A percentile compares a stretch with the other conserved stretches of the same genome.
phyloP scores from a whole-genome alignment of 2,329 filamentous ascomycete species.

The Aspergillus terreus region DNA sequence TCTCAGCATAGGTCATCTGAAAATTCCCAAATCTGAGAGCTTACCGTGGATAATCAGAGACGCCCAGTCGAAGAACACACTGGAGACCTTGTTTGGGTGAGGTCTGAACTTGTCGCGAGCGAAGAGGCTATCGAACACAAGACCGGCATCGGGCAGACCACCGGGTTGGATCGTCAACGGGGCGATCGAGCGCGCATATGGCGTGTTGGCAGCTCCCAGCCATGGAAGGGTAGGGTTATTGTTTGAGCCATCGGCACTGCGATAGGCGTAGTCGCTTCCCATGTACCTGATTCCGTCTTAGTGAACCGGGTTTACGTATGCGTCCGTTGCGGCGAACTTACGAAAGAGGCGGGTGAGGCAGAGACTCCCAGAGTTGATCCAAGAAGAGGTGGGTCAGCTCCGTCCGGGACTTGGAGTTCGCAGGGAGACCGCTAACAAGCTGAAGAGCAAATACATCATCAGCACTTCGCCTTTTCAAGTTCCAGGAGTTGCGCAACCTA shows the following conservation, averaged over 20 bases:
- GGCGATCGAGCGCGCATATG: slow-evolving; percentile 63
- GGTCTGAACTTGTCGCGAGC: slow-evolving; percentile 40
- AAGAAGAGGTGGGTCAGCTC: slow-evolving; percentile 66
- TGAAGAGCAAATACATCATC: slow-evolving; percentile 23
- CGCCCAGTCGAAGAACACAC: slow-evolving; percentile 69
- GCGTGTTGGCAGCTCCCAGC: slow-evolving; percentile 63
- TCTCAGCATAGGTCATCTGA: background rate
- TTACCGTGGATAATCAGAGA: slow-evolving; percentile 68
- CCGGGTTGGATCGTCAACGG: slow-evolving; percentile 58
- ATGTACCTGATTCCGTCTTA: slow-evolving; percentile 33
- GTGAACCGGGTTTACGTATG: background rate
- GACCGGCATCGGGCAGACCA: slow-evolving; percentile 63
- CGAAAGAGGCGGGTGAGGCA: slow-evolving; percentile 69
- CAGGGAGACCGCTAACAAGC: slow-evolving; percentile 63
- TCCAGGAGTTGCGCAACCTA: slow-evolving; percentile 15
- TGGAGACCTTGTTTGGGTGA: slow-evolving; percentile 70
- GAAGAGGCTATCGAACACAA: slow-evolving; percentile 46
- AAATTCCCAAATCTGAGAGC: slow-evolving; percentile 4
- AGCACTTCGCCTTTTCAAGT: background rate
- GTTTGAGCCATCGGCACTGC: slow-evolving; percentile 66
- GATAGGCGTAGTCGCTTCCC: slow-evolving; percentile 59
- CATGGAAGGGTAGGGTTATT: slow-evolving; percentile 66
- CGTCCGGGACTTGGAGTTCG: slow-evolving; percentile 58
- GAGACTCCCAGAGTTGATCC: slow-evolving; percentile 64
- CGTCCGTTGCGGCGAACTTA: slow-evolving; percentile 36